These are phyloP conservation scores for Corynascus novoguineensis DNA, from an alignment of 495 filamentous ascomycete species.

Conservation along the genomic window DNA sequence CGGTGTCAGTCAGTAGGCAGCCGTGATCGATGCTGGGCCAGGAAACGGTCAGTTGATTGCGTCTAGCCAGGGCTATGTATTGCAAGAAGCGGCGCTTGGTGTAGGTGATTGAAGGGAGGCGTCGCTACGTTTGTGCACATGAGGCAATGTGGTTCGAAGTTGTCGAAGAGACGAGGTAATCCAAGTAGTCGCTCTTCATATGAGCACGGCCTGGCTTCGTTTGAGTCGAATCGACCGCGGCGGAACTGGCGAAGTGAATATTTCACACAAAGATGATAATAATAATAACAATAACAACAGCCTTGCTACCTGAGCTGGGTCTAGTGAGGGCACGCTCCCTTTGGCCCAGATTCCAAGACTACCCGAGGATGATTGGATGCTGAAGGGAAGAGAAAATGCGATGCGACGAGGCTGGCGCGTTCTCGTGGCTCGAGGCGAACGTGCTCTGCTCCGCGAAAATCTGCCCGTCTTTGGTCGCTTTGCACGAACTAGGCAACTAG, in stretches of 20 bases:
- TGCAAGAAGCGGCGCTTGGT: neutral
- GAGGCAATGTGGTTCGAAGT: neutral
- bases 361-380: neutral
- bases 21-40: neutral
- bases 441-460: neutral
- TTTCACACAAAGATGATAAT: too few relatives aligned
- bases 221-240: neutral
- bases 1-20: neutral
- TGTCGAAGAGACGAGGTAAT: neutral
- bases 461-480: neutral
- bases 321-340: too few relatives aligned
- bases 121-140: conserved; percentile 1
- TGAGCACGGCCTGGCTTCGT: too few relatives aligned
- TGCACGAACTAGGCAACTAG: neutral
- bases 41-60: neutral
- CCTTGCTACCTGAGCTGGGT: too few relatives aligned
- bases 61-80: conserved; percentile 6
- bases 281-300: too few relatives aligned
- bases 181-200: too few relatives aligned
- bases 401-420: neutral
- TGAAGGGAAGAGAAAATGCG: neutral
- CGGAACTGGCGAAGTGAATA: too few relatives aligned
- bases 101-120: neutral
- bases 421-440: neutral
- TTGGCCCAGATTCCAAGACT: neutral